Evolutionary conservation across 352 stramenopile species (phyloP).

Genomic region (Pythium oligandrum): DNA sequence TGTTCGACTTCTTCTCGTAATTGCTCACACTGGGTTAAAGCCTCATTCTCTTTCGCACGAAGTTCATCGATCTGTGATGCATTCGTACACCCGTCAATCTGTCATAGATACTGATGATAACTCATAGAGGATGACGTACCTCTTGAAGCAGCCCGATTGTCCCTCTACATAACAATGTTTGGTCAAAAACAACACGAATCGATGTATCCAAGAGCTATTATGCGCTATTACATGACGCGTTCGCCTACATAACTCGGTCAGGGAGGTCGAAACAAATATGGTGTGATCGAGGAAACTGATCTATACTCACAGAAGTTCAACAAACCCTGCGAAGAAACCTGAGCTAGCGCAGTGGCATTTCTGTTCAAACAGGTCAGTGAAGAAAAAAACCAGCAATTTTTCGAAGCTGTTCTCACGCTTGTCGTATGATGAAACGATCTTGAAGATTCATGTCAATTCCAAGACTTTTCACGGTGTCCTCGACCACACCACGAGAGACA

Average conservation of each 20-base stretch:
- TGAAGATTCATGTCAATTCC: constrained; percentile 20
- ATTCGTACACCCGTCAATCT: background rate
- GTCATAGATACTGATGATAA: background rate
- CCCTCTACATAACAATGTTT: constrained; percentile 8
- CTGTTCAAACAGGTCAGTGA: constrained; percentile 7
- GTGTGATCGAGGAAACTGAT: background rate
- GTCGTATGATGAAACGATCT: constrained; percentile 26
- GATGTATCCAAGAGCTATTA: background rate
- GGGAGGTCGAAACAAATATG: background rate
- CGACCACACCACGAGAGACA: background rate
- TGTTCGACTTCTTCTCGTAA: constrained; percentile 3
- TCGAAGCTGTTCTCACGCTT: constrained; percentile 10
- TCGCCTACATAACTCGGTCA: constrained; percentile 20
- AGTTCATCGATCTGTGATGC: constrained; percentile 10
- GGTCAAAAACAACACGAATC: too few relatives aligned
- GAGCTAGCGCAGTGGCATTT: constrained; percentile 20
- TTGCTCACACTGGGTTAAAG: background rate
- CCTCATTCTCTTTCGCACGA: constrained; percentile 5
- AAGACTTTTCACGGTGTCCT: background rate
- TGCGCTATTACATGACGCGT: constrained; percentile 19
- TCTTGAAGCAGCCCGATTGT: constrained; percentile 14
- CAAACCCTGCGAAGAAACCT: constrained; percentile 20
- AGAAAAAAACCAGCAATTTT: background rate
- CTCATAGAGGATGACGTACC: constrained; percentile 3
- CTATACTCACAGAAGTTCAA: constrained; percentile 25